These are phyloP conservation scores for Limtongia smithiae DNA, from an alignment of 805 yeast genomes.

Conservation along the genomic window DNA sequence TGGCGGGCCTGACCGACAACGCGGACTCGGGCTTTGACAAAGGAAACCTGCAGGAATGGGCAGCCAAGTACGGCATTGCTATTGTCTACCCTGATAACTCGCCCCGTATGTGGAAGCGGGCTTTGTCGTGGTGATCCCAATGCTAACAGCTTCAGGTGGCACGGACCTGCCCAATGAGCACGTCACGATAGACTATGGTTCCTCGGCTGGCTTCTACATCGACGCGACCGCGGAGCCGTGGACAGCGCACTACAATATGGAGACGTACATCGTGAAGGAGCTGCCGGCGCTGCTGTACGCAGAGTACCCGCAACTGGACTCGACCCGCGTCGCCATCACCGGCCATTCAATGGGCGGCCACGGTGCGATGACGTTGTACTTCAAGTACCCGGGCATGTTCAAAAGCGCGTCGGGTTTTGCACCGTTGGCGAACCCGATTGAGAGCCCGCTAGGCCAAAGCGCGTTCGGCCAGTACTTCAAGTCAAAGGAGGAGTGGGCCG, in stretches of 20 bases:
- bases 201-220: slow-evolving; percentile 92
- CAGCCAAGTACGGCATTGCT: slow-evolving; percentile 77
- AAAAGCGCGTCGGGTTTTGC: slow-evolving; percentile 84
- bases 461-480: slow-evolving; percentile 78
- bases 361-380: slow-evolving; percentile 73
- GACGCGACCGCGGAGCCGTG: slow-evolving; percentile 75
- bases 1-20: slow-evolving; percentile 88
- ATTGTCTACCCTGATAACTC: slow-evolving; percentile 94
- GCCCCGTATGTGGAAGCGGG: slow-evolving; percentile 50
- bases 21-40: slow-evolving; percentile 92
- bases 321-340: slow-evolving; percentile 61
- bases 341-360: slow-evolving; percentile 99
- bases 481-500: slow-evolving; percentile 54
- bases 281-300: slow-evolving; percentile 51
- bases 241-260: slow-evolving; percentile 75
- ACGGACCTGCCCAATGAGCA: slow-evolving; percentile 70
- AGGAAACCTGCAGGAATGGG: slow-evolving; percentile 79
- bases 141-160: slow-evolving; percentile 41
- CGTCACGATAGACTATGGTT: slow-evolving; percentile 83
- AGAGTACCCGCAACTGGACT: slow-evolving; percentile 48
- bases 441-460: slow-evolving; percentile 83
- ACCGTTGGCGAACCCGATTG: slow-evolving; percentile 77
- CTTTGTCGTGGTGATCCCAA: neutral
- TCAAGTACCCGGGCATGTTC: slow-evolving; percentile 68
- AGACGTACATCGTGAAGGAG: slow-evolving; percentile 73